Evolutionary conservation across 805 yeast species (phyloP), one percentile per base, ranked within the genome.

Genomic region (Myxozyma nipponensis): DNA sequence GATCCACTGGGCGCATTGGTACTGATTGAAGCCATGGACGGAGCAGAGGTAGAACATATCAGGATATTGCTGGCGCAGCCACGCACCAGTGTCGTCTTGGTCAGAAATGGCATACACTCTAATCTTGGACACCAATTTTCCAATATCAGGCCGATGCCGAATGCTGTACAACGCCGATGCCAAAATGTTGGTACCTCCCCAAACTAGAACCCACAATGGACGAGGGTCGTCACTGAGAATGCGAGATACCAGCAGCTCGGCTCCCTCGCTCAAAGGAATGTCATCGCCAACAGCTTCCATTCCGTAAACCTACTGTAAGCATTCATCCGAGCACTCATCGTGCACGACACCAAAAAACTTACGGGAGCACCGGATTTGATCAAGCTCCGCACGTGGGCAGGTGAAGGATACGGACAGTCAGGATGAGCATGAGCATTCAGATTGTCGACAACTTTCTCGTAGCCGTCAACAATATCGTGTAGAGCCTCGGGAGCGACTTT

Each of bases 31-130:
- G 3, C 32, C 44, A 19, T 44, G 48, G 13, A 37, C 23, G 13
- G 48, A 44, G 22, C 23, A 9, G 9, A 44, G 38, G 43, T 44
- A 44, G 24, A 44, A 36, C 35, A 44, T 13, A 15, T 44, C 37
- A 13, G 42, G 42, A 19, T 22, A 44, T 23, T 36, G 15, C 21
- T 13, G 26, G n/a, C 48, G 42, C 7, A 44, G 38, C 35, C 30
- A 37, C 21, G 17, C 34, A 17, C 48, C 48, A 17, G 48, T 44
- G 43, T 44, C 38, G 26, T 44, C 48, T 23, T 44, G 48, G 26
- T 44, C 48, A 9, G 48, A 44, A 24, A 44, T 44, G 19, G 48
- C 43, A 34, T 44, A 44, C 25, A 44, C 48, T 6, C 48, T 28
- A 18, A 44, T n/a, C 38, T 39, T 39, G n/a, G 46, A 18, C 9